Evolutionary conservation across 148 eudicot genomes (phyloP), one percentile per base, ranked within the genome.

Genomic region (Cornus kousa): DNA sequence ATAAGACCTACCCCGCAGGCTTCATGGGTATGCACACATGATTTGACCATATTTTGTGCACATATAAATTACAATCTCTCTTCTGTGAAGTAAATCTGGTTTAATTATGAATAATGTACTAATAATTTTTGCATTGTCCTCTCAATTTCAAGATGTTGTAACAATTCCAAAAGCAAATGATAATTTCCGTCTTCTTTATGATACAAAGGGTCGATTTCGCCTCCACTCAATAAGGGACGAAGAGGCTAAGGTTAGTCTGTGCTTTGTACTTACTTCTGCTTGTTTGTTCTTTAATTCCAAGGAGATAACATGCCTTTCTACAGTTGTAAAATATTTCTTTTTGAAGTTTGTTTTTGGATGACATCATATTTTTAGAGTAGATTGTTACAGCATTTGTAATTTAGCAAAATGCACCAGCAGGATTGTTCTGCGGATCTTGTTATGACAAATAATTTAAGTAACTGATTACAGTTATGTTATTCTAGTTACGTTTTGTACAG

Each of bases 121-220:
- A 14, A 53, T 53, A 11, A 53, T 53, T 53, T 53, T 23, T 67
- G 3, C 31, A 11, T 37, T 68, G 14, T 35, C 43, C 28, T 43
- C 5, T 53, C 50, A 57, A 43, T 64, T 66, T 72, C 8, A 78
- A 90, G 92, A 90, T 87, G 91, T 90, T 72, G 85, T 90, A 5
- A 86, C 93, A 1, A 90, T 90, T 62, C 93, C 93, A 9, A 89
- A 89, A 71, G 86, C 92, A 22, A 84, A 87, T 76, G 90, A 87
- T 81, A 87, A 81, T 78, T 89, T 90, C 84, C 90, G 93, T 77
- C 89, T 88, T 39, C 82, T 90, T 3, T 90, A 90, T 71, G 92
- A 90, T 23, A 89, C 88, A 74, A 90, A 90, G 87, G 93, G 93
- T 23, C 79, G 93, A 20, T 90, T 90, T 78, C 77, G 93, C 50